These are phyloP conservation scores for Pythium rishiriense DNA, from an alignment of 352 stramenopile species.

Conservation along the genomic window DNA sequence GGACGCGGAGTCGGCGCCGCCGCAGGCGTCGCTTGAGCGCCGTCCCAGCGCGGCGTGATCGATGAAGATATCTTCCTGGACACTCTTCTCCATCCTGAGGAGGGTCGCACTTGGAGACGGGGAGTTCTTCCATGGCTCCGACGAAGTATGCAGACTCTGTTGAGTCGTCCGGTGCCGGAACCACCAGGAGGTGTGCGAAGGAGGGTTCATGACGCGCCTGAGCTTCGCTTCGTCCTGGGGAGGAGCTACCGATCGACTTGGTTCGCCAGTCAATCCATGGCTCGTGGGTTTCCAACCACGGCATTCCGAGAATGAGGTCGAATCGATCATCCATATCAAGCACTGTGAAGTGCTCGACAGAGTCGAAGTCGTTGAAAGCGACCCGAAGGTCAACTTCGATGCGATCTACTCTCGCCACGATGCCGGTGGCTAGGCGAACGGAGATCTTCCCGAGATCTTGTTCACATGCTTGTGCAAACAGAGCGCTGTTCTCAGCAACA, in stretches of 20 bases:
- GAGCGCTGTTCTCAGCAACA: conserved; percentile 5
- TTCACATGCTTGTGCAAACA: conserved; percentile 17
- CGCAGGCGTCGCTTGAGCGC: too few relatives aligned
- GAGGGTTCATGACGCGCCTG: conserved; percentile 18
- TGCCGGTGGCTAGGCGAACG: background rate
- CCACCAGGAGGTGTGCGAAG: conserved; percentile 2
- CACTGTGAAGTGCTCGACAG: background rate
- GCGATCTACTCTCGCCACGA: background rate
- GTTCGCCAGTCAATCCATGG: conserved; percentile 20
- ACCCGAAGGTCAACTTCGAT: conserved; percentile 6
- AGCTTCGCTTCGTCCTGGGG: conserved; percentile 5
- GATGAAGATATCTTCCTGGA: too few relatives aligned
- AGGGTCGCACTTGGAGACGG: background rate
- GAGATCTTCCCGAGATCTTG: background rate
- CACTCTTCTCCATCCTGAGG: background rate
- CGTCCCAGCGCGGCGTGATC: background rate
- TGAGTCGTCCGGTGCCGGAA: background rate
- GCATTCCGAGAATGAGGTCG: conserved; percentile 28
- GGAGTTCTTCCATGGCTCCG: background rate
- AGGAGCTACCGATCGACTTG: conserved; percentile 20
- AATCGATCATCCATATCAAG: conserved; percentile 13
- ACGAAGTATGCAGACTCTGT: background rate
- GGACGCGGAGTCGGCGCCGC: background rate
- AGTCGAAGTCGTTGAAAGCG: conserved; percentile 8
- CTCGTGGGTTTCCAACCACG: conserved; percentile 20